Evolutionary conservation across 1,284 basidiomycete species (phyloP).

Genomic region (Cryptococcus sp.): DNA sequence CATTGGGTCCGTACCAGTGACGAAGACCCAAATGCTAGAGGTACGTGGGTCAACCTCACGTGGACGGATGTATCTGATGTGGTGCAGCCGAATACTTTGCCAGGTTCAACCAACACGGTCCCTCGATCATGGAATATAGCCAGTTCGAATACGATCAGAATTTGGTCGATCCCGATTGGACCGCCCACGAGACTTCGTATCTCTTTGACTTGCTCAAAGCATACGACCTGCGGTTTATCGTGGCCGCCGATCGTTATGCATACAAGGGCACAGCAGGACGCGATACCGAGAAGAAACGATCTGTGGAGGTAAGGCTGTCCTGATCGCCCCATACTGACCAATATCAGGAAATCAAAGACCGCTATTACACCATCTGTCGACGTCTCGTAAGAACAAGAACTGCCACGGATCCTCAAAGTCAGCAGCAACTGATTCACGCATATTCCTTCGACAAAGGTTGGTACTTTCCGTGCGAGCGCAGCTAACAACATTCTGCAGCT

Average conservation of each 20-base stretch:
- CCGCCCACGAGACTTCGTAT: conserved; percentile 92
- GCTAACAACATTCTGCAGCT: conserved; percentile 56
- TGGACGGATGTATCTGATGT: conserved; percentile 36
- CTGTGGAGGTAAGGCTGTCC: conserved; percentile 64
- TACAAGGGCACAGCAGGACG: conserved; percentile 49
- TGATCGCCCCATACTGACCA: conserved; percentile 11
- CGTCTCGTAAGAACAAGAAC: conserved; percentile 82
- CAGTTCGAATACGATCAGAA: conserved; percentile 85
- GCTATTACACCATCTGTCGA: conserved; percentile 91
- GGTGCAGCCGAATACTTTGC: conserved; percentile 44
- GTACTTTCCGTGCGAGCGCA: conserved; percentile 16
- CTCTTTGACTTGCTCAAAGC: conserved; percentile 78
- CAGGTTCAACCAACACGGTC: conserved; percentile 46
- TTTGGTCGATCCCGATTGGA: conserved; percentile 82
- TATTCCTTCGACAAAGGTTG: conserved; percentile 82
- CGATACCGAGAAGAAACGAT: conserved; percentile 55
- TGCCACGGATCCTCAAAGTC: conserved; percentile 71
- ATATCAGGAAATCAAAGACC: conserved; percentile 83
- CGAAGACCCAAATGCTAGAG: conserved; percentile 33
- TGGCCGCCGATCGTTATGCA: conserved; percentile 88
- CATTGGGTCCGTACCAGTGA: conserved; percentile 49
- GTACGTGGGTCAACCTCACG: conserved; percentile 9
- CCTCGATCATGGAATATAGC: conserved; percentile 76
- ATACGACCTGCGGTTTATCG: conserved; percentile 88
- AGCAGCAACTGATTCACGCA: conserved; percentile 66